phyloP scores from a whole-genome alignment of 2,329 filamentous ascomycete genomes.

The Immersiporthe knoxdaviesiana region DNA sequence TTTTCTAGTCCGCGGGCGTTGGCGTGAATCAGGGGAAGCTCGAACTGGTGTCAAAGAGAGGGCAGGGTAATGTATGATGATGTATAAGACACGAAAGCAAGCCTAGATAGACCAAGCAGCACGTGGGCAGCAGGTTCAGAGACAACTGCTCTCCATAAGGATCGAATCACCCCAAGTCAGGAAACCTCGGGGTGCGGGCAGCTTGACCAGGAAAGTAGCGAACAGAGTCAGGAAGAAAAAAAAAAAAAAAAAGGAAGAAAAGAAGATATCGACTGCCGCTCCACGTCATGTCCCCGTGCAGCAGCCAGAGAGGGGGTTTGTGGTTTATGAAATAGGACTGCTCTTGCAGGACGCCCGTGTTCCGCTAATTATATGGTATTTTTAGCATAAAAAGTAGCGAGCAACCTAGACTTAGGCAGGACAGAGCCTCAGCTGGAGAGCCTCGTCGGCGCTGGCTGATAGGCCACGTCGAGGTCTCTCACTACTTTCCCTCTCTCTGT shows the following conservation, averaged over 20 bases:
- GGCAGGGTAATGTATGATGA: not conserved
- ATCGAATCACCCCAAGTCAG: not conserved
- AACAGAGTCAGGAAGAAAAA: too few species aligned
- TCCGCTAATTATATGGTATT: slow-evolving; percentile 5
- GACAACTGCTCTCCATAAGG: not conserved
- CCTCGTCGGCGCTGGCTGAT: slow-evolving; percentile 22
- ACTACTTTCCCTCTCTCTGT: slow-evolving; percentile 8
- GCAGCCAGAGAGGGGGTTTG: not conserved
- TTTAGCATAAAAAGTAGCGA: slow-evolving; percentile 18
- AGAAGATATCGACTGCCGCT: slow-evolving; percentile 9
- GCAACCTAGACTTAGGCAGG: not conserved
- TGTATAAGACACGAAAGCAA: not conserved
- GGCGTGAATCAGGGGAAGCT: not conserved
- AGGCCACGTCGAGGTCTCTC: slow-evolving; percentile 18
- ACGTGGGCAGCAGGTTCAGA: slow-evolving; percentile 7
- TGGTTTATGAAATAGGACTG: not conserved
- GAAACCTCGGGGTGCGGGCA: too few species aligned
- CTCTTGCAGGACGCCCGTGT: not conserved
- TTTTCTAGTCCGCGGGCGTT: not conserved
- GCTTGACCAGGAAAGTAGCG: not conserved
- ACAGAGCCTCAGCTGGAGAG: slow-evolving; percentile 28
- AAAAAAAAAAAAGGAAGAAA: too few species aligned
- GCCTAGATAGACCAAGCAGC: not conserved
- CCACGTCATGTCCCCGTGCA: not conserved
- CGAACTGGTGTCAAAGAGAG: not conserved